phyloP scores from a whole-genome alignment of 768 basidiomycete genomes.

The Crucibulum laeve region DNA sequence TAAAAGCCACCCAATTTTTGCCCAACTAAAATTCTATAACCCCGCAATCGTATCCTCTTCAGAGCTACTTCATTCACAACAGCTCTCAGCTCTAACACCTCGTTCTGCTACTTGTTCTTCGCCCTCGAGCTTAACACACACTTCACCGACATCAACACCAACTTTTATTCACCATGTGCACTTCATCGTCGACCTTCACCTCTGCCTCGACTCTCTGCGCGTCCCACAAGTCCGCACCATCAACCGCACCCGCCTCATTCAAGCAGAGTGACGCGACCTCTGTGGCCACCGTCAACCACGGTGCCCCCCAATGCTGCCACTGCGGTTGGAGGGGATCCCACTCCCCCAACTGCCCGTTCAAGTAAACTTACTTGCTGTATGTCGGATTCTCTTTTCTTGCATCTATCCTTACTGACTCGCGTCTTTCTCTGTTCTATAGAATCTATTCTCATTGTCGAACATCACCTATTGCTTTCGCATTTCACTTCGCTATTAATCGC shows the following conservation, averaged over 20 bases:
- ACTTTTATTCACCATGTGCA: slow-evolving; percentile 17
- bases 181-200: slow-evolving; percentile 11
- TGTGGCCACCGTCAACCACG: slow-evolving; percentile 35
- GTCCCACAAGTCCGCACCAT: slow-evolving; percentile 7
- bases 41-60: no score
- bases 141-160: slow-evolving; percentile 8
- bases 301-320: slow-evolving; percentile 75
- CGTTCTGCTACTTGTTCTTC: no score
- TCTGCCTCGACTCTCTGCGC: slow-evolving; percentile 10
- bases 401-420: slow-evolving; percentile 6
- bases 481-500: slow-evolving; percentile 3
- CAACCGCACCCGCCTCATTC: slow-evolving; percentile 12
- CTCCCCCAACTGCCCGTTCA: slow-evolving; percentile 63
- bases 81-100: no score
- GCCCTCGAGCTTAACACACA: no score
- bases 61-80: no score
- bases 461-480: slow-evolving; percentile 4
- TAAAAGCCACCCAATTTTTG: no score
- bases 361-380: slow-evolving; percentile 23
- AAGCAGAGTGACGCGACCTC: not conserved
- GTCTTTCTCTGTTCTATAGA: not conserved
- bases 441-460: slow-evolving; percentile 6
- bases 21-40: no score
- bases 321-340: slow-evolving; percentile 67
- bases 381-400: slow-evolving; percentile 4